Percentiles rank a stretch among this genome's conserved stretches.
Conservation (phyloP, 148 eudicot species). For the Heliamphora exappendiculata region DNA sequence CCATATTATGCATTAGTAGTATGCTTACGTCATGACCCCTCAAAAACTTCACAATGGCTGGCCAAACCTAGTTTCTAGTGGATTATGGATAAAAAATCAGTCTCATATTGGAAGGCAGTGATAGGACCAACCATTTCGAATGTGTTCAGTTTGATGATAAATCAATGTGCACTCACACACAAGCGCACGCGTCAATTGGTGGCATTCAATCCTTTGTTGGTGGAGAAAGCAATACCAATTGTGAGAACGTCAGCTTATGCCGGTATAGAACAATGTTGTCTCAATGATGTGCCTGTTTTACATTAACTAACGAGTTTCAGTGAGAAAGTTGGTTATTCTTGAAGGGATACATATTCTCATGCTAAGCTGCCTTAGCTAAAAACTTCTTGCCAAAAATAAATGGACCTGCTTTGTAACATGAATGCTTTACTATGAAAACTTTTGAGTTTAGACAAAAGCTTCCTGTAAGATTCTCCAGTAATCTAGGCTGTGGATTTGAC, state of each 20-base stretch:
- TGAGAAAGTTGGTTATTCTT: not conserved
- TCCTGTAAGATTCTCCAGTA: not conserved
- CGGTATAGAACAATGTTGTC: not conserved
- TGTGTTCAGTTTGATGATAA: no score
- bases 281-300: not conserved
- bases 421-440: not conserved
- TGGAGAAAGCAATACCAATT: no score
- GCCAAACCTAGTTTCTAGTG: no score
- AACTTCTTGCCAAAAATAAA: not conserved
- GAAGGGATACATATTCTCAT: not conserved
- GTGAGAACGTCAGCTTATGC: no score
- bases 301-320: not conserved
- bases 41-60: no score
- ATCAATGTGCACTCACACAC: no score
- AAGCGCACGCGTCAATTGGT: no score
- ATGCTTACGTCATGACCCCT: no score
- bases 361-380: not conserved
- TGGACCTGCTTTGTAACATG: not conserved
- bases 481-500: not conserved
- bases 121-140: no score
- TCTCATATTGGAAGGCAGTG: no score
- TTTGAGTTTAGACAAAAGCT: not conserved
- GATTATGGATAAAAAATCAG: no score
- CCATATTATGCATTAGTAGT: not conserved
- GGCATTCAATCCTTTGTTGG: no score